These are phyloP conservation scores for Sclerotinia nivalis DNA, from an alignment of 2,329 filamentous ascomycete species.

Conservation along the genomic window DNA sequence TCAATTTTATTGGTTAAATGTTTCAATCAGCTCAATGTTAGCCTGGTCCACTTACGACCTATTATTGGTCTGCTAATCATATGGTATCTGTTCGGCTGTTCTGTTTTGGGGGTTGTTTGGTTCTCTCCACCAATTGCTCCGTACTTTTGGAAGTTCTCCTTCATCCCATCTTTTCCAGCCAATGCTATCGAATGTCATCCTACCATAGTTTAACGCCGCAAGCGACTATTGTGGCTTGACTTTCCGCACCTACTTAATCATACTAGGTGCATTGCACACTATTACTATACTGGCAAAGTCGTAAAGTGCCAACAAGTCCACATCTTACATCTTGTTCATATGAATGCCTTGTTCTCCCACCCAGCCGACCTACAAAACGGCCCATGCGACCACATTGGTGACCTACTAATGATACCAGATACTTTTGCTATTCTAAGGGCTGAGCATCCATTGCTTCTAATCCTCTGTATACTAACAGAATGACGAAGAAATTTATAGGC, in stretches of 20 bases:
- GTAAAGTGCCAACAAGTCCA: not conserved
- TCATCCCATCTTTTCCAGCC: constrained; percentile 12
- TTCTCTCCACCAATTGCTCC: not conserved
- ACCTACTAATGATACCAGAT: constrained; percentile 28
- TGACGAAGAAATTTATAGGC: constrained; percentile 29
- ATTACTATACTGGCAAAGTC: constrained; percentile 6
- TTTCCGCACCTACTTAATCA: not conserved
- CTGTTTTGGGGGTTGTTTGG: not conserved
- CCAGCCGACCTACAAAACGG: constrained; percentile 33
- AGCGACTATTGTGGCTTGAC: constrained; percentile 20
- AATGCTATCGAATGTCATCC: not conserved
- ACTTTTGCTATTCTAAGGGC: constrained; percentile 32
- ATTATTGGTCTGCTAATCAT: constrained; percentile 10
- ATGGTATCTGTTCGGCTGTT: not conserved
- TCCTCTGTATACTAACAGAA: constrained; percentile 30
- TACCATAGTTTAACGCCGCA: constrained; percentile 21
- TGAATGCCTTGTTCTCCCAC: constrained; percentile 25
- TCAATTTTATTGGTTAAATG: constrained; percentile 10
- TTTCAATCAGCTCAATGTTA: constrained; percentile 14
- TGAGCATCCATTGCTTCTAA: constrained; percentile 33
- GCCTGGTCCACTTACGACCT: not conserved
- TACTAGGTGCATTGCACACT: constrained; percentile 8
- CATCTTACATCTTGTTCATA: constrained; percentile 14
- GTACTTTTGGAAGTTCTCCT: not conserved
- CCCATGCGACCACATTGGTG: constrained; percentile 28